phyloP scores from a whole-genome alignment of 306 rosid species.

The Trifolium repens region DNA sequence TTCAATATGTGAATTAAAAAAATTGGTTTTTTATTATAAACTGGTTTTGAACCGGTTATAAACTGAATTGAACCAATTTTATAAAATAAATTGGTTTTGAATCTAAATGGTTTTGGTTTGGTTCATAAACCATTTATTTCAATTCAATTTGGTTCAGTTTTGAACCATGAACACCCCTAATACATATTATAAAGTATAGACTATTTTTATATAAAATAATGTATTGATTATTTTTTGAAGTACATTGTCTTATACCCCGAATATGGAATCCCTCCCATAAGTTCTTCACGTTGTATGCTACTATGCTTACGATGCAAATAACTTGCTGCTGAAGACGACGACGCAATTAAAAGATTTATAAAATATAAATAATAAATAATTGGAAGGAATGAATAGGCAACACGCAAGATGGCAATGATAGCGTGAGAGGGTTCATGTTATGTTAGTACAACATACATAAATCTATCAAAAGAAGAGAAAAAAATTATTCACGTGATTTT shows the following conservation, averaged over 20 bases:
- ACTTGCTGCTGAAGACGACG: slow-evolving; percentile 34
- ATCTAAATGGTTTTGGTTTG: too few species aligned
- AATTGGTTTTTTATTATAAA: too few species aligned
- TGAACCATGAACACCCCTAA: too few species aligned
- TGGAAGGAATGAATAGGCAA: slow-evolving; percentile 4
- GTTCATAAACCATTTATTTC: too few species aligned
- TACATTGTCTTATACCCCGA: slow-evolving; percentile 1
- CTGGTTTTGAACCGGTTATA: too few species aligned
- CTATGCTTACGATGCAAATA: background rate
- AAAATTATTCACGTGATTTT: too few species aligned
- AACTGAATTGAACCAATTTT: too few species aligned
- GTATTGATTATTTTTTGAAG: background rate
- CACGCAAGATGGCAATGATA: slow-evolving; percentile 46
- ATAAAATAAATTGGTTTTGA: too few species aligned
- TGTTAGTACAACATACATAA: slow-evolving; percentile 15
- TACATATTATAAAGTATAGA: background rate
- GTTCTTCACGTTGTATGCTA: slow-evolving; percentile 36
- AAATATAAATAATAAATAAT: background rate
- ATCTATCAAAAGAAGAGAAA: too few species aligned
- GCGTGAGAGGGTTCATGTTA: slow-evolving; percentile 20
- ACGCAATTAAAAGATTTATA: background rate
- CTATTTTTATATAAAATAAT: background rate
- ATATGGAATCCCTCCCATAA: slow-evolving; percentile 26
- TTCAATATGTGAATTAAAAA: too few species aligned
- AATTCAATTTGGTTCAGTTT: too few species aligned